phyloP scores from a whole-genome alignment of 2,329 filamentous ascomycete species.

The Aspergillus alliaceus region DNA sequence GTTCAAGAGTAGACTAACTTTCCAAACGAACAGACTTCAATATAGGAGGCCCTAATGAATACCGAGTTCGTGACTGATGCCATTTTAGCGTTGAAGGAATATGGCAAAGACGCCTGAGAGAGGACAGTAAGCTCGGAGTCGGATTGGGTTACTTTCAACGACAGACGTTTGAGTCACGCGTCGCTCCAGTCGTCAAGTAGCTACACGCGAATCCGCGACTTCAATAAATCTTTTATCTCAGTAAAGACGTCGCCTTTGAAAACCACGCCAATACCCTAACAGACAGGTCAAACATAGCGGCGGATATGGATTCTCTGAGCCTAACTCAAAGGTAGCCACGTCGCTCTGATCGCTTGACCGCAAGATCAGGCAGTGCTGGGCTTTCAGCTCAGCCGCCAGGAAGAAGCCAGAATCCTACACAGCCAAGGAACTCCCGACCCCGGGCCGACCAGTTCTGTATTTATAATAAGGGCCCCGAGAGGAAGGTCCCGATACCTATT shows the following conservation, averaged over 20 bases:
- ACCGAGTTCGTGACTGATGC: slow-evolving; percentile 13
- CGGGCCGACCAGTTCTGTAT: slow-evolving; percentile 37
- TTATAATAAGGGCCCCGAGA: slow-evolving; percentile 26
- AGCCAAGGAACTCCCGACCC: slow-evolving; percentile 16
- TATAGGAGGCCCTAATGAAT: slow-evolving; percentile 17
- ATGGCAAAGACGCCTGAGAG: slow-evolving; percentile 11
- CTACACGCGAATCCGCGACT: no score
- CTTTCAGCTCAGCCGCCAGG: neutral
- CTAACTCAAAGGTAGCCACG: slow-evolving; percentile 5
- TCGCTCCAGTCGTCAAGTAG: slow-evolving; percentile 2
- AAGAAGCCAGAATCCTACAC: slow-evolving; percentile 1
- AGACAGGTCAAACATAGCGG: slow-evolving; percentile 7
- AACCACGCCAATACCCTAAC: slow-evolving; percentile 13
- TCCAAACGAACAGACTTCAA: slow-evolving; percentile 12
- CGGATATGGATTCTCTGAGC: slow-evolving; percentile 10
- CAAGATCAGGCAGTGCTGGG: neutral
- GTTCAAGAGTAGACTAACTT: slow-evolving; percentile 19
- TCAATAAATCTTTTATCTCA: no score
- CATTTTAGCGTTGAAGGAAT: slow-evolving; percentile 19
- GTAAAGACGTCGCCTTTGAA: no score
- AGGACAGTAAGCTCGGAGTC: slow-evolving; percentile 17
- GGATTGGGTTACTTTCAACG: slow-evolving; percentile 19
- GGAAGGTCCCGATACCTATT: slow-evolving; percentile 27
- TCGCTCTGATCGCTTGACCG: slow-evolving; percentile 12
- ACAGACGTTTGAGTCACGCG: slow-evolving; percentile 1